Evolutionary conservation across 768 basidiomycete genomes (phyloP), one percentile per base, ranked within the genome.

Genomic region (Chalciporus piperatus): DNA sequence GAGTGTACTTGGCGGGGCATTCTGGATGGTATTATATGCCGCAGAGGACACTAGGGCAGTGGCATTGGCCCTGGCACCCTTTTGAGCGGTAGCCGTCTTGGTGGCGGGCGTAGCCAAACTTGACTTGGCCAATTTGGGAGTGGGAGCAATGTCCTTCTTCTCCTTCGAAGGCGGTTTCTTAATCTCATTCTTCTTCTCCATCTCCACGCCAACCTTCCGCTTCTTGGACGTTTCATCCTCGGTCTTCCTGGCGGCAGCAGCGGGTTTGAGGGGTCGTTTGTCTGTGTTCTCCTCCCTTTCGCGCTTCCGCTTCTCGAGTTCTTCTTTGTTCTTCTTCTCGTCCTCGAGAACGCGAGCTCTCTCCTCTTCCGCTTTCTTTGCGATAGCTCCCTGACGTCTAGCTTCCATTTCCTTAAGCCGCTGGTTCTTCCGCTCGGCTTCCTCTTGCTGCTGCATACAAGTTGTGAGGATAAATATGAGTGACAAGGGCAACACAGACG

Each of bases 341-440:
- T 87, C 81, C 35, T 89, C 87, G 42, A 77, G 67, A 27, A 74
- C 70, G 28, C 79, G 80, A 1, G 73, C 68, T 64, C 80, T 86
- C 66, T 89, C 89, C 60, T 91, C 89, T 45, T 90, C 89, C 1
- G 78, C 85, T 67, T 92, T 94, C 62, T 84, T 78, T 64, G 88
- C 84, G 51, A 77, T 65, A 19, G 79, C 84, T 39, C 72, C 80
- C 61, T 83, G 87, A n/a, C 91, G 83, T 40, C 91, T 78, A 41
- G 78, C 77, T 58, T 95, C 93, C 83, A 89, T 89, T 51, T 92
- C 88, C 59, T 84, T 91, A 52, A 87, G 70, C 23, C 87, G 76
- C 11, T 78, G 72, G 1, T 78, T 80, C 68, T 89, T 92, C 71
- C 87, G 91, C 57, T 91, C 92, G 30, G 80, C 78, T 63, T 91